Base-by-base conservation (phyloP, 805 yeast genomes). In the Saccharomyces kudriavzevii region DNA sequence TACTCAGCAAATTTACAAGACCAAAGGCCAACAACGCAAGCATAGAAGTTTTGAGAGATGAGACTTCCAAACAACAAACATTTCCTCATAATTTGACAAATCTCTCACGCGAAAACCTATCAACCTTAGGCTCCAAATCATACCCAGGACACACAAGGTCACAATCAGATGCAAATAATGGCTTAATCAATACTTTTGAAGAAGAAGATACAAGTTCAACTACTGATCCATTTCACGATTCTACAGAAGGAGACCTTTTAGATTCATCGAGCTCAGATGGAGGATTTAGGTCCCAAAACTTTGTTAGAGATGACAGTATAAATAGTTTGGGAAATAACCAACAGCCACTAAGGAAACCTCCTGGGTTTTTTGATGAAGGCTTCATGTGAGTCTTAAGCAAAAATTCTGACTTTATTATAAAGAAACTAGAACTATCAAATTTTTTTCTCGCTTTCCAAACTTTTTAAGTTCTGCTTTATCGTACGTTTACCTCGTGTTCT, bases 121-220 rank as follows among this genome's bases (percentile, higher is more conserved):
- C 43, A 17, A 35, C 43, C 5, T 35, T 35, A 17, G 43, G 43
- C 22, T 17, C 43, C 9, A 64, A 58, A 47, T 49, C 52, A 20
- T 65, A 62, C 46, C 66, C 68, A 3, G 66, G 66, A 3, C 67
- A 58, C 52, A 64, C 27, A 31, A 65, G 65, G 58, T 63, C 52
- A 49, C 60, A 51, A 49, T 67, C 72, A 4, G 70, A 60, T 17
- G 60, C 70, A 1, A 59, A 57, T 3, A 64, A 65, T 50, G 69
- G 69, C 2, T 49, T 68, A 28, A 67, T 68, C 50, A 59, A 58
- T 29, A 56, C 67, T 25, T 61, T 52, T 26, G 66, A 57, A 13
- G 58, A 54, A 27, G 64, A 60, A 24, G 59, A 60, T 17, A 35
- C 43, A 35, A 35, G 43, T 17, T 49, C 50, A 25, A 30, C 14